Base-by-base conservation (phyloP, 164 flowering plant genomes). In the Akebia trifoliata region DNA sequence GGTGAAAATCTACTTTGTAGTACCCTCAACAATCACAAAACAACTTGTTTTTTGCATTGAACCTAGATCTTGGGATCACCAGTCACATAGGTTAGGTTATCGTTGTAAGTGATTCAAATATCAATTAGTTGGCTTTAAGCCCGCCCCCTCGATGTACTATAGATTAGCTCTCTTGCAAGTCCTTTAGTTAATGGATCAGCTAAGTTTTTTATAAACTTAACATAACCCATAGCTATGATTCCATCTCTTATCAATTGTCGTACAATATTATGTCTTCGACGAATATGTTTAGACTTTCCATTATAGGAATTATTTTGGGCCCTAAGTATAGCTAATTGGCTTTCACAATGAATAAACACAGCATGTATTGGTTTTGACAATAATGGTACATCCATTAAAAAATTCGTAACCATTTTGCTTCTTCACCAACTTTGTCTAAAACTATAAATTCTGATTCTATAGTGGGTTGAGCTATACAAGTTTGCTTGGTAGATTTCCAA, bases 61-160 rank as follows among this genome's bases (percentile, higher is more conserved):
- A 43, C 47, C 47, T 43, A 43, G 47, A 14, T 43, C 47, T 8
- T 20, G 26, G 26, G 49, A 45, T 45, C 49, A 17, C 22, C 26
- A 20, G 21, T 45, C 49, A 18, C 24, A 20, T 4, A 1, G 25
- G 49, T 10, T 10, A 5, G 5, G 49, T 22, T 6, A 12, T 4
- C 44, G 12, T 39, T 10, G 44, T 11, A 14, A 20, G 44, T 39
- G 17, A 39, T 39, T n/a, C 14, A 4, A 1, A 14, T 39, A 4
- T 20, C 4, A 39, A 14, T 14, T n/a, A n/a, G 18, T 39, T 39
- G 14, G 17, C 5, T 1, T n/a, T n/a, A n/a, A n/a, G n/a, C 49
- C 49, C 17, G 2, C 4, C 49, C 24, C 49, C 49, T 45, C 1
- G 26, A 45, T 45, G 2, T 4, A 45, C 26, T 4, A 22, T 45